phyloP scores from a whole-genome alignment of 2,329 filamentous ascomycete species.

The Trichoderma breve region DNA sequence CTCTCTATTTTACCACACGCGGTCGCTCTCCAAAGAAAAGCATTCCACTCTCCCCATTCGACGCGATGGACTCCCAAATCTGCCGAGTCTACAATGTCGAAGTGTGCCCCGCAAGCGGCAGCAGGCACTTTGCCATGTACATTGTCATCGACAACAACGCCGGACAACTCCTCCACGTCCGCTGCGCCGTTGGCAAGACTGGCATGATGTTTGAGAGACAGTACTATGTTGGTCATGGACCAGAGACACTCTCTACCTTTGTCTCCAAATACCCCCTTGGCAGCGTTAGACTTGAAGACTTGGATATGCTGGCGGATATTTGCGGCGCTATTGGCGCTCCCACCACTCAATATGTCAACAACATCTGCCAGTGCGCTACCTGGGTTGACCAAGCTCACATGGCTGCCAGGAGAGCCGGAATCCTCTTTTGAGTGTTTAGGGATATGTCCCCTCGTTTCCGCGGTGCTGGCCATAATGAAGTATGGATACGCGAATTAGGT shows the following conservation, averaged over 20 bases:
- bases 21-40: neutral
- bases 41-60: neutral
- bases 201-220: slow-evolving; percentile 13
- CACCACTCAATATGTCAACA: neutral
- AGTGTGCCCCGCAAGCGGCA: neutral
- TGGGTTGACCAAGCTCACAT: neutral
- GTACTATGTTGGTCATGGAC: neutral
- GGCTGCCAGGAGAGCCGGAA: neutral
- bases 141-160: neutral
- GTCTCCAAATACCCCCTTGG: neutral
- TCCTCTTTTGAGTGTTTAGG: neutral
- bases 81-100: slow-evolving; percentile 9
- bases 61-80: neutral
- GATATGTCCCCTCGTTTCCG: neutral
- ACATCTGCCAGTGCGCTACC: neutral
- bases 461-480: neutral
- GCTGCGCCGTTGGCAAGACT: neutral
- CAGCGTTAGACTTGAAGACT: neutral
- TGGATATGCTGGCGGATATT: neutral
- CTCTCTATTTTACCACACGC: neutral
- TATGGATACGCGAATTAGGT: neutral
- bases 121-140: neutral
- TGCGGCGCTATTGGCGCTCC: neutral
- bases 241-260: slow-evolving; percentile 7
- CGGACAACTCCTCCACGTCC: slow-evolving; percentile 12